phyloP scores from a whole-genome alignment of 805 yeast species.

The Teunomyces panamensis region DNA sequence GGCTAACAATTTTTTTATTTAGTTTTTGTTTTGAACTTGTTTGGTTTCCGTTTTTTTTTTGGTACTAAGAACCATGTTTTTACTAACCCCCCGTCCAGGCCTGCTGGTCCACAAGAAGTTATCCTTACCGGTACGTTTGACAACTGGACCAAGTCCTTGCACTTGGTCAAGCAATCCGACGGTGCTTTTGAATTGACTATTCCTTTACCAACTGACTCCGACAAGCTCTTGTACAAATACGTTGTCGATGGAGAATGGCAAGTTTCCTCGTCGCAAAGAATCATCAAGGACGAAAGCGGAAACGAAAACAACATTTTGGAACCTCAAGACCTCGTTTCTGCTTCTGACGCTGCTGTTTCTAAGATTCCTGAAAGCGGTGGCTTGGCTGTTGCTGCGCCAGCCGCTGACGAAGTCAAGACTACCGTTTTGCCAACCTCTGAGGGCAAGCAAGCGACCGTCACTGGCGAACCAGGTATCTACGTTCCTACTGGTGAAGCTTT shows the following conservation, averaged over 20 bases:
- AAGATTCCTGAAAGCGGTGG: constrained; percentile 35
- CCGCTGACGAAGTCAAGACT: constrained; percentile 18
- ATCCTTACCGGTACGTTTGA: constrained; percentile 71
- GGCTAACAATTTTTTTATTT: too few relatives aligned
- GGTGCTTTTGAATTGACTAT: constrained; percentile 61
- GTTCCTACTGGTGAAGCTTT: constrained; percentile 63
- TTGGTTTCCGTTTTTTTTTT: not conserved
- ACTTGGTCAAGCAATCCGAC: constrained; percentile 56
- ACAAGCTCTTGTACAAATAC: constrained; percentile 52
- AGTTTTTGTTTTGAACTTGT: too few relatives aligned
- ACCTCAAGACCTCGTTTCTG: constrained; percentile 27
- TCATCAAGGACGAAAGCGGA: constrained; percentile 49
- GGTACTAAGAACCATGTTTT: not conserved
- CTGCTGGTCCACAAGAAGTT: constrained; percentile 49
- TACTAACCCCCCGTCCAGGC: constrained; percentile 36
- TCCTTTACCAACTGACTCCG: constrained; percentile 46
- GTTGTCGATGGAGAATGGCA: constrained; percentile 72
- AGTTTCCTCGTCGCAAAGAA: constrained; percentile 35
- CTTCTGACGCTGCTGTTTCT: constrained; percentile 15
- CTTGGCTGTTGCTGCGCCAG: constrained; percentile 12
- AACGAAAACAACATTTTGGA: constrained; percentile 50
- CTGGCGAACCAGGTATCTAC: constrained; percentile 74
- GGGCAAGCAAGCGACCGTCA: constrained; percentile 38
- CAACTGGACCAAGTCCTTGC: constrained; percentile 58
- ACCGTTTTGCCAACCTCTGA: constrained; percentile 49